Conservation (phyloP, 2,329 filamentous ascomycete genomes). For the Periconia sp. region DNA sequence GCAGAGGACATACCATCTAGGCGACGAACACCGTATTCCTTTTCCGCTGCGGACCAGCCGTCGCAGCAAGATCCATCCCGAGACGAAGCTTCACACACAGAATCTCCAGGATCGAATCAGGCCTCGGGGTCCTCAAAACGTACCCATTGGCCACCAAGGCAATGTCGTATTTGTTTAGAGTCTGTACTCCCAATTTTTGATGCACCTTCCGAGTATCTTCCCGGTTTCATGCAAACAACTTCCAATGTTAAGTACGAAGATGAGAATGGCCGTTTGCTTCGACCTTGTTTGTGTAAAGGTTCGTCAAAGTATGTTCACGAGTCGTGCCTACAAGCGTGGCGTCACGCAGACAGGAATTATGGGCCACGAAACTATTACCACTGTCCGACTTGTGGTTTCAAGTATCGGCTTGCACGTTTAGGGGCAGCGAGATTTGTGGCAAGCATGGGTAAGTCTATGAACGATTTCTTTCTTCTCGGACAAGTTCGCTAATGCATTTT, state of each 20-base stretch:
- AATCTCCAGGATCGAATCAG: conserved; percentile 6
- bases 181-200: conserved; percentile 64
- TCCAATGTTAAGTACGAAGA: conserved; percentile 71
- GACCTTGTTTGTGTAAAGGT: conserved; percentile 91
- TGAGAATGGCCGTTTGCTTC: conserved; percentile 74
- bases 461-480: neutral
- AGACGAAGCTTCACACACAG: neutral
- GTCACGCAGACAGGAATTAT: conserved; percentile 69
- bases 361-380: conserved; percentile 74
- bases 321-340: conserved; percentile 81
- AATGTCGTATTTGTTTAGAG: conserved; percentile 90
- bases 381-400: conserved; percentile 85
- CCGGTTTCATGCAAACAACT: conserved; percentile 58
- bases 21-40: conserved; percentile 16
- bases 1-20: conserved; percentile 17
- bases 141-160: conserved; percentile 67
- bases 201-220: conserved; percentile 55
- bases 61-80: conserved; percentile 7
- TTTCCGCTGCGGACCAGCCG: conserved; percentile 13
- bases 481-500: conserved; percentile 12
- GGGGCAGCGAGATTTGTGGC: conserved; percentile 68
- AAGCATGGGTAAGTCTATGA: conserved; percentile 43
- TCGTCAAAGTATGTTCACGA: conserved; percentile 94
- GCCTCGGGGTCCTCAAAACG: conserved; percentile 22
- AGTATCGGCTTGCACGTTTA: conserved; percentile 77